Evolutionary conservation across 805 yeast genomes (phyloP).

Genomic region (Cyberlindnera maritima): DNA sequence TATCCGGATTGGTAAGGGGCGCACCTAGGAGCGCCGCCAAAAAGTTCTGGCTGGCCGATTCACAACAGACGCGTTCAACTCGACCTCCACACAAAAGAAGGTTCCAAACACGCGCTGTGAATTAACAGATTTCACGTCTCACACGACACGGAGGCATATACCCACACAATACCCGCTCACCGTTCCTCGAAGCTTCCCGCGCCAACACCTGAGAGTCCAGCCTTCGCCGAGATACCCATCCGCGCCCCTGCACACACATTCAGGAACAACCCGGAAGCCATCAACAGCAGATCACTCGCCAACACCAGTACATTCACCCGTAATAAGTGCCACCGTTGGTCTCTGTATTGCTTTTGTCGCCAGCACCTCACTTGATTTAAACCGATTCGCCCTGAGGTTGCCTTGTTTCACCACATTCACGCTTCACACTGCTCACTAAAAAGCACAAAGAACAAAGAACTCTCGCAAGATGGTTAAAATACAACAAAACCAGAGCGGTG

Average conservation of each 20-base stretch:
- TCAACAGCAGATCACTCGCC: background rate
- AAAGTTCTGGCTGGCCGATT: background rate
- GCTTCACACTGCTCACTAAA: background rate
- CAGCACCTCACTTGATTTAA: background rate
- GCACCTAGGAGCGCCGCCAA: background rate
- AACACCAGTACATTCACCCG: too few relatives aligned
- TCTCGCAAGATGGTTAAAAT: background rate
- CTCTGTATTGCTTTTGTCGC: background rate
- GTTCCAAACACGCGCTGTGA: too few relatives aligned
- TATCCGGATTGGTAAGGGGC: background rate
- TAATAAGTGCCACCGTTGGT: background rate
- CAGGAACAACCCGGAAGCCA: background rate
- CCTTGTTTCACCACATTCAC: background rate
- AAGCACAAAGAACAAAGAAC: background rate
- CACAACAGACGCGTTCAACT: background rate
- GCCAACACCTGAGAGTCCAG: too few relatives aligned
- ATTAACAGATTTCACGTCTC: too few relatives aligned
- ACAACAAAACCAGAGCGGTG: background rate
- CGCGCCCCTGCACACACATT: background rate
- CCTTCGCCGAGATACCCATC: background rate
- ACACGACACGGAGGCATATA: too few relatives aligned
- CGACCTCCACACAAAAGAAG: too few relatives aligned
- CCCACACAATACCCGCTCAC: too few relatives aligned
- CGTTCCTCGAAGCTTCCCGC: too few relatives aligned
- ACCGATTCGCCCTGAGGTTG: background rate